A percentile compares a stretch with the other conserved stretches of the same genome.
Evolutionary conservation across 1,139 yeast species (phyloP).

Genomic region (Hanseniaspora sp.): DNA sequence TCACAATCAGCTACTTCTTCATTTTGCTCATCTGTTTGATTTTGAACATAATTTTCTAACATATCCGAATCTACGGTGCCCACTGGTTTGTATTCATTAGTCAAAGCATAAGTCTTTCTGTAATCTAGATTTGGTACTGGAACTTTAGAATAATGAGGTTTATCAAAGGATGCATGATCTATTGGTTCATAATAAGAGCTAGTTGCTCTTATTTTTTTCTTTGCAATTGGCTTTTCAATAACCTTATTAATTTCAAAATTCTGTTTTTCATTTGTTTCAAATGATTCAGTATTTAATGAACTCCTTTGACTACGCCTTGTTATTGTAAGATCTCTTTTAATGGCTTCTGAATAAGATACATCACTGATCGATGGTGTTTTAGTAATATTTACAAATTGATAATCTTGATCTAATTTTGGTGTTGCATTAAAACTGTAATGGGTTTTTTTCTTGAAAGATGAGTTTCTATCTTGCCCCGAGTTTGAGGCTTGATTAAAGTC

Average conservation of each 20-base stretch:
- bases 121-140: slow-evolving; percentile 11
- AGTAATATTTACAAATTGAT: neutral
- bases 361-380: neutral
- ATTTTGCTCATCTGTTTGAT: neutral
- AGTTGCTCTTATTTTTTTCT: slow-evolving; percentile 13
- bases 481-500: neutral
- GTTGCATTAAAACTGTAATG: neutral
- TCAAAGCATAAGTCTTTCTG: slow-evolving; percentile 14
- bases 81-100: slow-evolving; percentile 8
- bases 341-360: neutral
- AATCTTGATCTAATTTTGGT: neutral
- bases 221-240: neutral
- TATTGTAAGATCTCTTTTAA: neutral
- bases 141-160: neutral
- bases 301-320: neutral
- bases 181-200: slow-evolving; percentile 16
- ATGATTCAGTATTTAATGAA: neutral
- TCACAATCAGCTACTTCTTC: neutral
- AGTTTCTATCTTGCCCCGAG: neutral
- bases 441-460: too few species aligned
- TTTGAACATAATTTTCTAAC: neutral
- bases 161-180: neutral
- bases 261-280: neutral
- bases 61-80: neutral
- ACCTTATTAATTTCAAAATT: neutral